Evolutionary conservation across 2,329 filamentous ascomycete species (phyloP).

Genomic region (Canariomyces notabilis): DNA sequence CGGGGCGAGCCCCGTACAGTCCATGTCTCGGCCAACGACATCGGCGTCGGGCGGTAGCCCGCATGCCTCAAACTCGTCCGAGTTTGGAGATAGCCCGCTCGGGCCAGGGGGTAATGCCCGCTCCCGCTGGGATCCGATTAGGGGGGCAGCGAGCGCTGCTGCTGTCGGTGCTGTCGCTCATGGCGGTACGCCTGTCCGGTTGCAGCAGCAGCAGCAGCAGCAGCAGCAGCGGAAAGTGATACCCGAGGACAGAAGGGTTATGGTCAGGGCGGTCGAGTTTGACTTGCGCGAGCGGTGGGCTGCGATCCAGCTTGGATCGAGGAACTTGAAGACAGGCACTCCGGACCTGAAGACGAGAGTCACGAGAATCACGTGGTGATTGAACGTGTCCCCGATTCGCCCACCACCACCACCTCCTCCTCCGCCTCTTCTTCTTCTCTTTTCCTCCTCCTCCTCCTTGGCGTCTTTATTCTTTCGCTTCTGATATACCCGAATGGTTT

Average conservation of each 20-base stretch:
- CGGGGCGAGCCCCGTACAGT: conserved; percentile 23
- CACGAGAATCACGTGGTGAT: conserved; percentile 43
- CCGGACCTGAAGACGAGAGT: conserved; percentile 44
- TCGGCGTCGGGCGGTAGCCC: background rate
- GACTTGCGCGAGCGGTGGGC: conserved; percentile 49
- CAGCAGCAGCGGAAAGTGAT: conserved; percentile 31
- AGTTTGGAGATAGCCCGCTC: conserved; percentile 34
- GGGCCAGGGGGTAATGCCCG: conserved; percentile 43
- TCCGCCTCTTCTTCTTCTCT: background rate
- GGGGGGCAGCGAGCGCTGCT: conserved; percentile 38
- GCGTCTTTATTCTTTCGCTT: background rate
- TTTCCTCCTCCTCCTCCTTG: background rate
- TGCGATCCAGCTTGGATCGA: conserved; percentile 48
- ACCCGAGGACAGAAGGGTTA: conserved; percentile 50
- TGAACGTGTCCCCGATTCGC: background rate
- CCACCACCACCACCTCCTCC: too few species aligned
- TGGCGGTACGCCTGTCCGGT: too few species aligned
- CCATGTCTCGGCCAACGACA: conserved; percentile 22
- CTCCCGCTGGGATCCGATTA: too few species aligned
- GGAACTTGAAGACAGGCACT: conserved; percentile 43
- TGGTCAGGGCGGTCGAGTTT: conserved; percentile 53
- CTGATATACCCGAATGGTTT: background rate
- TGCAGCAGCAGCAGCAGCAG: conserved; percentile 1
- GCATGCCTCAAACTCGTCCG: conserved; percentile 3
- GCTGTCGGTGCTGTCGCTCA: background rate